A percentile compares a stretch with the other conserved stretches of the same genome.
Conservation (phyloP, 371 early-diverging fungal species). For the Synchytrium microbalum region DNA sequence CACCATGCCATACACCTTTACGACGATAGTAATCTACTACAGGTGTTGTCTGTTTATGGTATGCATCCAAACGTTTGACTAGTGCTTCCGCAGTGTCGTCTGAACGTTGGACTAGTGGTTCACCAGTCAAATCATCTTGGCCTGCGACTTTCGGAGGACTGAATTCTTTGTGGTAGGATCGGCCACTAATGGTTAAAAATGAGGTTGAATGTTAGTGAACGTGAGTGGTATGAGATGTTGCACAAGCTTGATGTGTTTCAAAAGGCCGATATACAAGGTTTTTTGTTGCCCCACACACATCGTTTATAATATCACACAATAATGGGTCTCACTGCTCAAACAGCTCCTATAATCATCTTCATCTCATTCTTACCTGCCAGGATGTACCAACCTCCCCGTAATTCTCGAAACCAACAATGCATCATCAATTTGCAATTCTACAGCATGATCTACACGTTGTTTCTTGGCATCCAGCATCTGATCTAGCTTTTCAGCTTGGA, state of each 20-base stretch:
- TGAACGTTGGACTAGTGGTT: constrained; percentile 91
- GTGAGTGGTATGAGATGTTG: too few relatives aligned
- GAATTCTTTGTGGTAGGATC: constrained; percentile 95
- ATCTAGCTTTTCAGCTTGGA: constrained; percentile 97
- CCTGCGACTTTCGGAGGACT: constrained; percentile 84
- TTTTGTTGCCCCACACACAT: too few relatives aligned
- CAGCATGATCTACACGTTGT: constrained; percentile 79
- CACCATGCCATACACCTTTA: constrained; percentile 80
- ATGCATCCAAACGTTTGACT: constrained; percentile 85
- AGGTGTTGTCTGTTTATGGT: constrained; percentile 94
- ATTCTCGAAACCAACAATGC: constrained; percentile 87
- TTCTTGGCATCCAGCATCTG: constrained; percentile 78
- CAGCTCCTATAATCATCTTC: too few relatives aligned
- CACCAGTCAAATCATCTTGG: constrained; percentile 95
- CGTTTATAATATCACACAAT: too few relatives aligned
- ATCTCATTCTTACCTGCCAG: constrained; percentile 39
- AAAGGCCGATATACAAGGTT: background rate
- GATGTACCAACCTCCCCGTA: constrained; percentile 92
- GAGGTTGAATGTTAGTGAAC: too few relatives aligned
- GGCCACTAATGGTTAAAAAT: constrained; percentile 68
- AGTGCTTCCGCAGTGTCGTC: constrained; percentile 96
- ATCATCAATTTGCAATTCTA: constrained; percentile 93
- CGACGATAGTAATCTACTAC: constrained; percentile 94
- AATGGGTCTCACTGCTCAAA: too few relatives aligned
- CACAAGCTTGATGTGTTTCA: too few relatives aligned